Evolutionary conservation across 768 basidiomycete species (phyloP).

Genomic region (Boletus barrowsii): DNA sequence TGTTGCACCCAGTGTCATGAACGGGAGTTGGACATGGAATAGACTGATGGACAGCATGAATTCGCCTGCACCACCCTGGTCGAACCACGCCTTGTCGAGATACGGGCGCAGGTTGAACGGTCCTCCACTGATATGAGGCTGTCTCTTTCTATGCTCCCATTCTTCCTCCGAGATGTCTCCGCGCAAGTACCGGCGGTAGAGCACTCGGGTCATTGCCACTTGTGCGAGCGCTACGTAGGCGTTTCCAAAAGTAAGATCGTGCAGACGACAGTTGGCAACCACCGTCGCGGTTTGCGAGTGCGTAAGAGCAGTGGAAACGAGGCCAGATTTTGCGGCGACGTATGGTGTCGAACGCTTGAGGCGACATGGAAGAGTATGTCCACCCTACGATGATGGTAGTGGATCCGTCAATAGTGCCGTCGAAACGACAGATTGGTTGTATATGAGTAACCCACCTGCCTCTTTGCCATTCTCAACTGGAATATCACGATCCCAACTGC

Average conservation of each 20-base stretch:
- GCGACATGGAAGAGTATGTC: slow-evolving; percentile 52
- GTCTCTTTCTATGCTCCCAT: slow-evolving; percentile 48
- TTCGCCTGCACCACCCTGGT: slow-evolving; percentile 42
- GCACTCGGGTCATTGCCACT: slow-evolving; percentile 48
- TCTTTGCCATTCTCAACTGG: slow-evolving; percentile 30
- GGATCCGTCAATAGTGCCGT: background rate
- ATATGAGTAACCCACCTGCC: slow-evolving; percentile 31
- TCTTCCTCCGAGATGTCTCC: slow-evolving; percentile 50
- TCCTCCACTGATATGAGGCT: slow-evolving; percentile 48
- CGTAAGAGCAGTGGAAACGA: slow-evolving; percentile 24
- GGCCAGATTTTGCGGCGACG: slow-evolving; percentile 37
- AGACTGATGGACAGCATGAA: slow-evolving; percentile 43
- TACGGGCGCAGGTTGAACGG: slow-evolving; percentile 52
- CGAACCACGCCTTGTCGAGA: slow-evolving; percentile 46
- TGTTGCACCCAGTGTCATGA: slow-evolving; percentile 40
- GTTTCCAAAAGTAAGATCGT: slow-evolving; percentile 49
- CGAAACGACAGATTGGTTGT: background rate
- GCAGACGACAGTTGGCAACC: slow-evolving; percentile 37
- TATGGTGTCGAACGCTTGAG: slow-evolving; percentile 33
- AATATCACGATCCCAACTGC: slow-evolving; percentile 41
- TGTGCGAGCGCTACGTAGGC: slow-evolving; percentile 50
- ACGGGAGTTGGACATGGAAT: slow-evolving; percentile 40
- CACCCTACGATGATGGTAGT: slow-evolving; percentile 39
- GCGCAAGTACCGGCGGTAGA: slow-evolving; percentile 44
- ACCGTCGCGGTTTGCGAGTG: slow-evolving; percentile 31